A percentile compares a stretch with the other conserved stretches of the same genome.
Conservation (phyloP, 202 grass and related monocot species). For the Zoysia matrella region DNA sequence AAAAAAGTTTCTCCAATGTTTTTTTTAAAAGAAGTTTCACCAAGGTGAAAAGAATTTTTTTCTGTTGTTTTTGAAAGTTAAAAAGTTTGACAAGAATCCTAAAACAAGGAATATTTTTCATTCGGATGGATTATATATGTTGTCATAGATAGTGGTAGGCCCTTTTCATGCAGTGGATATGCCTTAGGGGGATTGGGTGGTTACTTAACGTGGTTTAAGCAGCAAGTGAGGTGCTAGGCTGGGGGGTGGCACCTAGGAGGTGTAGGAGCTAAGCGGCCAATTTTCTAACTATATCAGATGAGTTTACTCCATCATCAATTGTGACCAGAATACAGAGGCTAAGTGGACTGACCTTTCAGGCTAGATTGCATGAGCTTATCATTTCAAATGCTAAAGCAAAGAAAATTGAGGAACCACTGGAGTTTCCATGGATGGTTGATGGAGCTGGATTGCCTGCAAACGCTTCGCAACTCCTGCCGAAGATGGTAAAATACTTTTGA, state of each 20-base stretch:
- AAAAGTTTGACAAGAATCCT: background rate
- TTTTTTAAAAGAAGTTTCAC: no score
- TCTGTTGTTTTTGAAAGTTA: background rate
- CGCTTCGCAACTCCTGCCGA: constrained; percentile 87
- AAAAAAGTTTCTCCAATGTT: no score
- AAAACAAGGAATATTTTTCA: background rate
- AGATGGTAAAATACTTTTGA: constrained; percentile 72
- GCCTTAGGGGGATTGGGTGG: no score
- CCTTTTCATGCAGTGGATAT: no score
- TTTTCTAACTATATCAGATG: background rate
- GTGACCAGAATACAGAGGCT: background rate
- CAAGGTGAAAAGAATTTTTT: no score
- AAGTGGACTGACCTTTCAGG: constrained; percentile 53
- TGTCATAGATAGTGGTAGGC: no score
- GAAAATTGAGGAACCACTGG: constrained; percentile 42
- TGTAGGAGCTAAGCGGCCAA: no score
- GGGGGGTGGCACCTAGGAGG: no score
- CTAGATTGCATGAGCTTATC: constrained; percentile 88
- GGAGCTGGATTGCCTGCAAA: constrained; percentile 91
- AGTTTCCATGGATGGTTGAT: constrained; percentile 95
- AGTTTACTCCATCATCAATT: constrained; percentile 34
- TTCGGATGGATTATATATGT: no score
- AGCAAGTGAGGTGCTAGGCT: no score
- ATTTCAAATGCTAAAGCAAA: constrained; percentile 65
- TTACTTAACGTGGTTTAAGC: no score